phyloP scores from a whole-genome alignment of 345 rosid genomes.

The Excoecaria agallocha region DNA sequence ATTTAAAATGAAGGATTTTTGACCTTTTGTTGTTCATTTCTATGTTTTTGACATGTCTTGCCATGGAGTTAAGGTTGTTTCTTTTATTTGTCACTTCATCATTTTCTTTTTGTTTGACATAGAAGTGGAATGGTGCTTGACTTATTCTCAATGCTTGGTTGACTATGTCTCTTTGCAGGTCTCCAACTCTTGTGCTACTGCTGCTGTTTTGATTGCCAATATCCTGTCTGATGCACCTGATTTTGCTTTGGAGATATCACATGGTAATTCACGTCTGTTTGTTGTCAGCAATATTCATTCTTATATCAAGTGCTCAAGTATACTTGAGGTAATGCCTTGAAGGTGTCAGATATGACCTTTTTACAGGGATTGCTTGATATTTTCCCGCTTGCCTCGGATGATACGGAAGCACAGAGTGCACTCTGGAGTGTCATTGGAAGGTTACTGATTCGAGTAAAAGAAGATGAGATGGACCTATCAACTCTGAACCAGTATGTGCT shows the following conservation, averaged over 20 bases:
- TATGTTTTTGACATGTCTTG: neutral
- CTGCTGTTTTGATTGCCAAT: constrained; percentile 72
- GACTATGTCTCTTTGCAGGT: constrained; percentile 45
- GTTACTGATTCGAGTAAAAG: constrained; percentile 52
- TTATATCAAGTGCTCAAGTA: constrained; percentile 1
- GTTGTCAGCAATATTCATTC: neutral
- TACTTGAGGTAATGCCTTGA: constrained; percentile 28
- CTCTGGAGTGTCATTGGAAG: constrained; percentile 59
- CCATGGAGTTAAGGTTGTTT: neutral
- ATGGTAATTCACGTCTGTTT: constrained; percentile 41
- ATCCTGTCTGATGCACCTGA: constrained; percentile 56
- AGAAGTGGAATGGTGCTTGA: constrained; percentile 10
- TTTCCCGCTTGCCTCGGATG: constrained; percentile 60
- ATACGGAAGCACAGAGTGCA: constrained; percentile 66
- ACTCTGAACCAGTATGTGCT: constrained; percentile 41
- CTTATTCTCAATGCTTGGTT: constrained; percentile 5
- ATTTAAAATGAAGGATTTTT: neutral
- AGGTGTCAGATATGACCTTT: constrained; percentile 58
- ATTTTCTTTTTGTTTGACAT: neutral
- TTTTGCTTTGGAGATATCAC: constrained; percentile 51
- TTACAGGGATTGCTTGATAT: constrained; percentile 65
- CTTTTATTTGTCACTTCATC: neutral
- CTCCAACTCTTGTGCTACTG: constrained; percentile 67
- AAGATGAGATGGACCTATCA: constrained; percentile 39
- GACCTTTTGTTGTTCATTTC: neutral